Percentiles rank a stretch among this genome's conserved stretches.
phyloP scores from a whole-genome alignment of 2,329 filamentous ascomycete genomes.

The Nemania sp. region DNA sequence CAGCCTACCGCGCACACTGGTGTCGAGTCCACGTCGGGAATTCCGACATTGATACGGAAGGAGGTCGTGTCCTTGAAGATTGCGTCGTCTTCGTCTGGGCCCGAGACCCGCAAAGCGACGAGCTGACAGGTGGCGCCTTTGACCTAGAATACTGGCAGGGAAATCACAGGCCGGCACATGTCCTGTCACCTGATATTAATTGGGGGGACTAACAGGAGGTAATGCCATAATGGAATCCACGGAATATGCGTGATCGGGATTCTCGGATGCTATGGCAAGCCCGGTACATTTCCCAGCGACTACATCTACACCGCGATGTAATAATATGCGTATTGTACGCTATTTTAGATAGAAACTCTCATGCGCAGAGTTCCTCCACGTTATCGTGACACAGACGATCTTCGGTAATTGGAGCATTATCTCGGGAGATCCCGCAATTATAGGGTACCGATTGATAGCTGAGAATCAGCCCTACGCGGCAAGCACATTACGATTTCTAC shows the following conservation, averaged over 20 bases:
- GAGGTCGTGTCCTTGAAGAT: background rate
- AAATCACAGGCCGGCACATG: background rate
- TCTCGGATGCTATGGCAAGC: too few species aligned
- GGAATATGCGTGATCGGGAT: too few species aligned
- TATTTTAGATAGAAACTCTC: too few species aligned
- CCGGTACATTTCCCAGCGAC: too few species aligned
- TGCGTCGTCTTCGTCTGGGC: conserved; percentile 14
- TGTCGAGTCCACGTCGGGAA: too few species aligned
- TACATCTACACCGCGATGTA: too few species aligned
- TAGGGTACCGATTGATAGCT: background rate
- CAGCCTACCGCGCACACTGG: too few species aligned
- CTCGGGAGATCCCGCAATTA: conserved; percentile 11
- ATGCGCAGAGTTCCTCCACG: background rate
- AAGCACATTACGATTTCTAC: conserved; percentile 11
- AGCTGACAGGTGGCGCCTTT: conserved; percentile 1
- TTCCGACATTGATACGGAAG: too few species aligned
- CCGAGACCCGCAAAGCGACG: conserved; percentile 4
- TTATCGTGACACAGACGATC: background rate
- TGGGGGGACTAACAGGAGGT: too few species aligned
- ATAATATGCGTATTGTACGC: too few species aligned
- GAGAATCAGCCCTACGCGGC: background rate
- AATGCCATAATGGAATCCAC: too few species aligned
- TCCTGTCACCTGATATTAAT: too few species aligned
- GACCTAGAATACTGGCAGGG: conserved; percentile 7
- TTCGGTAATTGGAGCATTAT: conserved; percentile 8